Percentiles rank a stretch among this genome's conserved stretches.
Evolutionary conservation across 352 stramenopile genomes (phyloP).

Genomic region (Pythium aquatile): DNA sequence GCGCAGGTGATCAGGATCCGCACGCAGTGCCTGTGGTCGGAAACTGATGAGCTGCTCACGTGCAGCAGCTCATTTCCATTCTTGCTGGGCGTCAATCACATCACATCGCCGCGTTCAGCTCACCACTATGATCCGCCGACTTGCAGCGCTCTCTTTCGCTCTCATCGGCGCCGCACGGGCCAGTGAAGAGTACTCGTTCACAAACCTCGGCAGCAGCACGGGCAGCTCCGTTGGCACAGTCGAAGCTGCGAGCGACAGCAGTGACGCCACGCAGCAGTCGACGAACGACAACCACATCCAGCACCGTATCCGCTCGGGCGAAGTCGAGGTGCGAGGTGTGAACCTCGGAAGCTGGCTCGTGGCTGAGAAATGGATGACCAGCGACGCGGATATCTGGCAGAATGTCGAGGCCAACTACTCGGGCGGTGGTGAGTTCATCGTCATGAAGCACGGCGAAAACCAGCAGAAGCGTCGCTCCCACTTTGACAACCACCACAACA

Average conservation of each 20-base stretch:
- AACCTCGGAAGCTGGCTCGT: conserved; percentile 42
- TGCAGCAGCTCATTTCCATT: conserved; percentile 5
- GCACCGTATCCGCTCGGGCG: conserved; percentile 25
- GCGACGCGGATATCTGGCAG: conserved; percentile 27
- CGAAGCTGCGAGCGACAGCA: conserved; percentile 1
- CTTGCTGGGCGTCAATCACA: not conserved
- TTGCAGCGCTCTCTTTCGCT: conserved; percentile 9
- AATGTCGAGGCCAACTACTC: conserved; percentile 9
- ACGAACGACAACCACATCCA: conserved; percentile 24
- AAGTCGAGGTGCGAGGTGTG: conserved; percentile 28
- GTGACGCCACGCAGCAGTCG: conserved; percentile 13
- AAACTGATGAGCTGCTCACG: not conserved
- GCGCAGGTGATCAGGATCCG: not conserved
- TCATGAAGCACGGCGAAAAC: conserved; percentile 19
- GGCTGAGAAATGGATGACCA: conserved; percentile 37
- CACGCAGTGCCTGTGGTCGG: not conserved
- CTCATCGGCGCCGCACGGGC: conserved; percentile 7
- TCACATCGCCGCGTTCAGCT: not conserved
- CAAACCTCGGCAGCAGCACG: conserved; percentile 8
- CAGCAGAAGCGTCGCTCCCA: conserved; percentile 23
- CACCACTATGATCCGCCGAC: conserved; percentile 14
- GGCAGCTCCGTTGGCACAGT: conserved; percentile 15
- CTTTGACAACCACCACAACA: conserved; percentile 55
- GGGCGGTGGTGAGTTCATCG: conserved; percentile 24
- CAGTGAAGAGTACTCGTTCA: conserved; percentile 20